Conservation (phyloP, 202 grass and related monocot species). For the Panicum hallii region DNA sequence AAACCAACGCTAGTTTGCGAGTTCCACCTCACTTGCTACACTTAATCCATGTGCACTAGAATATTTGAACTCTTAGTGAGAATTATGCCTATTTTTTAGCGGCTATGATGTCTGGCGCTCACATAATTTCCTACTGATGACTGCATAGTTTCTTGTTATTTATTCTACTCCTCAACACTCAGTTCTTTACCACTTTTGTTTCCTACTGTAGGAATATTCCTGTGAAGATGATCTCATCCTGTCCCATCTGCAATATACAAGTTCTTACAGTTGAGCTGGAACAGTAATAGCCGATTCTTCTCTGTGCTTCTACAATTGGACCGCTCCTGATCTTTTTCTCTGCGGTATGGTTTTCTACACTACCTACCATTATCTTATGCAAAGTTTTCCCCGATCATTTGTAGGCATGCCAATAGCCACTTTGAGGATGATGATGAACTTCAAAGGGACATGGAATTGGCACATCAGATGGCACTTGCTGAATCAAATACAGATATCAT, state of each 20-base stretch:
- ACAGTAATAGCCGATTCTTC: constrained; percentile 49
- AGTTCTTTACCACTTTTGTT: not conserved
- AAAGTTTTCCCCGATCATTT: not conserved
- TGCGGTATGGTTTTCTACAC: not conserved
- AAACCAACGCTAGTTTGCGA: not conserved
- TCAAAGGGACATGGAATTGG: constrained; percentile 73
- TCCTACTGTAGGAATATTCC: not conserved
- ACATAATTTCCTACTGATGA: not conserved
- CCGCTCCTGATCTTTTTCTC: not conserved
- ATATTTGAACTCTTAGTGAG: not conserved
- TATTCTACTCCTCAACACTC: not conserved
- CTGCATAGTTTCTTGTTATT: not conserved
- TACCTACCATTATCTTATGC: not conserved
- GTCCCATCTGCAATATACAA: constrained; percentile 71
- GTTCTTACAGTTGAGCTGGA: constrained; percentile 73
- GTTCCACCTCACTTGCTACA: no score
- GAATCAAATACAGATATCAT: constrained; percentile 41
- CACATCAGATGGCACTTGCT: constrained; percentile 49
- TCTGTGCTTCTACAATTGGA: not conserved
- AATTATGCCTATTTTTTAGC: not conserved
- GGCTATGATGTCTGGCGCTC: not conserved
- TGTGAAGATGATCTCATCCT: constrained; percentile 62
- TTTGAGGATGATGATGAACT: constrained; percentile 67
- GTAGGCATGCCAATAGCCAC: constrained; percentile 87
- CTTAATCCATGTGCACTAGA: no score